phyloP scores from a whole-genome alignment of 1,284 basidiomycete species.

The Trametes polyzona region DNA sequence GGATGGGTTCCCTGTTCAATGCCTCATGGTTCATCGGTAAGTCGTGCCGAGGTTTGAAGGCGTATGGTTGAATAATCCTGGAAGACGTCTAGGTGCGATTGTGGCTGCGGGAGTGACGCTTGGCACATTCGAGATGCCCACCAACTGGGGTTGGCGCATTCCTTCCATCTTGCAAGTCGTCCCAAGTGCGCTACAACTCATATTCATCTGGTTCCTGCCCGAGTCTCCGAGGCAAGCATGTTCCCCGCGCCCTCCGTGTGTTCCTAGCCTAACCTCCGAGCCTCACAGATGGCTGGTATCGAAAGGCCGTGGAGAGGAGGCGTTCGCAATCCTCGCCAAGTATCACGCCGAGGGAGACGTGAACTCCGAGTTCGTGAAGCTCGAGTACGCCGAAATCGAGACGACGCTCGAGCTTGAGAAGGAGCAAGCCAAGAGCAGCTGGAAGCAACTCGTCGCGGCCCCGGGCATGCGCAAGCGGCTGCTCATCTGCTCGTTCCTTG shows the following conservation, averaged over 20 bases:
- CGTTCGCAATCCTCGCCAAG: constrained; percentile 50
- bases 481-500: constrained; percentile 57
- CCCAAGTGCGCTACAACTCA: constrained; percentile 56
- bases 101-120: constrained; percentile 47
- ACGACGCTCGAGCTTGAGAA: constrained; percentile 55
- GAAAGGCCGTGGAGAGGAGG: constrained; percentile 51
- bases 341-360: constrained; percentile 58
- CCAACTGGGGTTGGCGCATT: constrained; percentile 60
- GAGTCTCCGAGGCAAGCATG: constrained; percentile 55
- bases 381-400: constrained; percentile 58
- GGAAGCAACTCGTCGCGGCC: constrained; percentile 49
- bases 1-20: constrained; percentile 56
- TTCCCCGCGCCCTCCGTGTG: too few relatives aligned
- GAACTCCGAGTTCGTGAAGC: constrained; percentile 54
- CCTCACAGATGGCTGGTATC: constrained; percentile 51
- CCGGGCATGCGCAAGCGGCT: constrained; percentile 58
- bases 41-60: constrained; percentile 7
- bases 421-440: constrained; percentile 44
- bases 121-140: constrained; percentile 55
- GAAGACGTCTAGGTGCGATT: constrained; percentile 23
- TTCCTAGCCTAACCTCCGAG: too few relatives aligned
- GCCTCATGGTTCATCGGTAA: constrained; percentile 56
- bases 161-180: constrained; percentile 64
- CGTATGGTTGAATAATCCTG: not conserved
- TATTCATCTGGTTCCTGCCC: constrained; percentile 57